Evolutionary conservation across 208 protist species (phyloP).

Genomic region (Balamuthia mandrillaris): DNA sequence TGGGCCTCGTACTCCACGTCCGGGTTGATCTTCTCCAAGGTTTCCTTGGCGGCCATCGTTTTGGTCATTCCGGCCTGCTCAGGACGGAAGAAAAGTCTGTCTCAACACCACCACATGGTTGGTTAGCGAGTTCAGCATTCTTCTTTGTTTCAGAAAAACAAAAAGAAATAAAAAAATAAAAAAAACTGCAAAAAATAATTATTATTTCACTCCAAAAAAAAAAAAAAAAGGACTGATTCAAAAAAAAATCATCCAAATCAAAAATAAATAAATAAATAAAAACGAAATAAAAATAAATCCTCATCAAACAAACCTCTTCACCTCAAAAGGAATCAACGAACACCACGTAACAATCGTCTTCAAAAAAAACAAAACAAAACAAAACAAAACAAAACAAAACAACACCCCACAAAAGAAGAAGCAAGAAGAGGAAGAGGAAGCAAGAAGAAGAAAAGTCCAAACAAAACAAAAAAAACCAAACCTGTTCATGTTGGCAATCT

Average conservation of each 20-base stretch:
- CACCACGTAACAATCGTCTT: too few species aligned
- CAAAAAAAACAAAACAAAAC: too few species aligned
- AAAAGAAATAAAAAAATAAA: neutral
- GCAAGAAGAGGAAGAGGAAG: too few species aligned
- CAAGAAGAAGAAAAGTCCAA: too few species aligned
- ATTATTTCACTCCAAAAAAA: neutral
- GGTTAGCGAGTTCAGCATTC: neutral
- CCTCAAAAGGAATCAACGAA: too few species aligned
- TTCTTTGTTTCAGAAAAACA: neutral
- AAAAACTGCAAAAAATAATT: too few species aligned
- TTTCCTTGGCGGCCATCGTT: conserved; percentile 80
- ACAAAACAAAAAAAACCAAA: neutral
- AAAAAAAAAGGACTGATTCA: neutral
- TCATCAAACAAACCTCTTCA: too few species aligned
- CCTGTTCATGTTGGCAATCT: conserved; percentile 96
- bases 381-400: too few species aligned
- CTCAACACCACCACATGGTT: neutral
- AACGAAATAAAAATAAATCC: neutral
- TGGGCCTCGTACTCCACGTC: conserved; percentile 87
- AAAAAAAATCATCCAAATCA: too few species aligned
- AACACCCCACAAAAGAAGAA: too few species aligned
- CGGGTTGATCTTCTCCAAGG: conserved; percentile 87
- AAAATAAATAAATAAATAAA: neutral
- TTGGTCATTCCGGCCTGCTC: conserved; percentile 91
- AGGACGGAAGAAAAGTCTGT: conserved; percentile 88